Conservation (phyloP, 2,329 filamentous ascomycete genomes). For the Paraphaeosphaeria minitans region DNA sequence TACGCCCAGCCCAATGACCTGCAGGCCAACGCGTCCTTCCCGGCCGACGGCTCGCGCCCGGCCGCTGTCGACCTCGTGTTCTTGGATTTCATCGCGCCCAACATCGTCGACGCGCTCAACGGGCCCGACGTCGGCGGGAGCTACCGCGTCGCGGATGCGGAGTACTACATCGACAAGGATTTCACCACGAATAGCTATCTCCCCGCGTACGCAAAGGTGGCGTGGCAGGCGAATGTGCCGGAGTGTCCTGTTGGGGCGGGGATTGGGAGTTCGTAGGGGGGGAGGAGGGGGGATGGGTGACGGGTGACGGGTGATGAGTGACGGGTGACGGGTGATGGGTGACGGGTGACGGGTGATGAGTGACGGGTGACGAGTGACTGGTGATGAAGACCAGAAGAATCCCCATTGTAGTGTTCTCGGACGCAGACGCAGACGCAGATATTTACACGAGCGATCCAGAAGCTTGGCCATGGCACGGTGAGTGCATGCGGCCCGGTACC, state of each 20-base stretch:
- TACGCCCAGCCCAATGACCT: slow-evolving; percentile 58
- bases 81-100: slow-evolving; percentile 54
- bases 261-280: slow-evolving; percentile 27
- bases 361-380: too few relatives aligned
- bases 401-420: neutral
- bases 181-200: slow-evolving; percentile 52
- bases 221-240: slow-evolving; percentile 48
- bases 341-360: neutral
- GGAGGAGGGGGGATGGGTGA: neutral
- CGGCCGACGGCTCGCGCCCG: slow-evolving; percentile 48
- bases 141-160: slow-evolving; percentile 38
- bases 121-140: slow-evolving; percentile 37
- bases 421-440: too few relatives aligned
- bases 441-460: too few relatives aligned
- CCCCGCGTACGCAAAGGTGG: slow-evolving; percentile 48
- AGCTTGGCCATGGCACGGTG: too few relatives aligned
- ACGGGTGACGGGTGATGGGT: neutral
- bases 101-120: slow-evolving; percentile 45
- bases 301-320: neutral
- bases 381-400: neutral
- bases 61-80: slow-evolving; percentile 60
- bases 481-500: too few relatives aligned
- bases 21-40: slow-evolving; percentile 57
- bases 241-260: slow-evolving; percentile 48
- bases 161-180: slow-evolving; percentile 46